A percentile compares a stretch with the other conserved stretches of the same genome.
Conservation (phyloP, 2,329 filamentous ascomycete genomes). For the Xylariaceae sp. region DNA sequence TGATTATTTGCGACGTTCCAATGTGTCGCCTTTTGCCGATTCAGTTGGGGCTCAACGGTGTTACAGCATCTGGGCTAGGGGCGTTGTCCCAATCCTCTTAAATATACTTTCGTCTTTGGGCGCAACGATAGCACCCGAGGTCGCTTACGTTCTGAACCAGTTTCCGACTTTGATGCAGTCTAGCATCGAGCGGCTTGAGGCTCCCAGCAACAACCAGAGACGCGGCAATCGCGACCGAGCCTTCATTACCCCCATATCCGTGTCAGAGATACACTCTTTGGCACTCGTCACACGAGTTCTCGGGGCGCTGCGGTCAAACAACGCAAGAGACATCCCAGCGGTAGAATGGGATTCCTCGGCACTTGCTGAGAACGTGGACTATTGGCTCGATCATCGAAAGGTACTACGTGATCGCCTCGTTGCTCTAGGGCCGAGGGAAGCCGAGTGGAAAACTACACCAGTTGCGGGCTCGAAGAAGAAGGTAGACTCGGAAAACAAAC, state of each 20-base stretch:
- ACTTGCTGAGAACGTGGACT: slow-evolving; percentile 79
- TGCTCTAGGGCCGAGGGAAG: slow-evolving; percentile 68
- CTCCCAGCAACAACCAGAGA: slow-evolving; percentile 52
- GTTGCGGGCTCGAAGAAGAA: slow-evolving; percentile 32
- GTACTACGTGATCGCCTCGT: slow-evolving; percentile 69
- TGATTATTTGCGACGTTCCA: slow-evolving; percentile 66
- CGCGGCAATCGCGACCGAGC: slow-evolving; percentile 40
- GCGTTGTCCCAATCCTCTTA: slow-evolving; percentile 80
- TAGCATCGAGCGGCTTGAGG: slow-evolving; percentile 68
- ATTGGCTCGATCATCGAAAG: slow-evolving; percentile 67
- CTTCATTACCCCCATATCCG: slow-evolving; percentile 69
- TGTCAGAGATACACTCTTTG: slow-evolving; percentile 74
- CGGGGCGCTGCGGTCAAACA: slow-evolving; percentile 58
- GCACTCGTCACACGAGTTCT: slow-evolving; percentile 73
- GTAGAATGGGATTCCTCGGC: slow-evolving; percentile 70
- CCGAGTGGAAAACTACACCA: slow-evolving; percentile 50
- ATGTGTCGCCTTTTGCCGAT: slow-evolving; percentile 75
- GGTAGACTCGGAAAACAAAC: slow-evolving; percentile 53
- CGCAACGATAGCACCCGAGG: slow-evolving; percentile 75
- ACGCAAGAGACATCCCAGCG: slow-evolving; percentile 67
- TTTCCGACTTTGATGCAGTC: slow-evolving; percentile 75
- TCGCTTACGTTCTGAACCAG: slow-evolving; percentile 82
- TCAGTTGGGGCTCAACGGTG: slow-evolving; percentile 65
- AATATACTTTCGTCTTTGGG: slow-evolving; percentile 84
- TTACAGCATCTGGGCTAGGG: slow-evolving; percentile 86